phyloP scores from a whole-genome alignment of 2,329 filamentous ascomycete genomes.

The Diplodia corticola region DNA sequence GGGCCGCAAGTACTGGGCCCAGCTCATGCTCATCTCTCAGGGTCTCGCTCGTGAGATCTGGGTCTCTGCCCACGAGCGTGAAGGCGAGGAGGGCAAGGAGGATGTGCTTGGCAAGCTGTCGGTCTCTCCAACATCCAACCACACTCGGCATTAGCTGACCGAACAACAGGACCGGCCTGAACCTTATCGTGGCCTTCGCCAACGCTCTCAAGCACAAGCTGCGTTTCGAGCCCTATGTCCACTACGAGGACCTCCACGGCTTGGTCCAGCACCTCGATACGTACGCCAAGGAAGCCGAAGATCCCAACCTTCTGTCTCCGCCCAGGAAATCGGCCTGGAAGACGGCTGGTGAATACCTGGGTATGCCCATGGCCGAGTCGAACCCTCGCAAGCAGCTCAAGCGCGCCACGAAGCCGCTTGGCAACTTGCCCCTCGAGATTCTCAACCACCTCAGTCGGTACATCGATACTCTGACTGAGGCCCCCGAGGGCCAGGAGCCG shows the following conservation, averaged over 20 bases:
- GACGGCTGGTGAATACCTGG: slow-evolving; percentile 68
- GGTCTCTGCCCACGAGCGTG: slow-evolving; percentile 69
- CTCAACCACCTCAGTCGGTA: slow-evolving; percentile 70
- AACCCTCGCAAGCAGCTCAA: slow-evolving; percentile 80
- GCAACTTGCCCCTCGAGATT: slow-evolving; percentile 82
- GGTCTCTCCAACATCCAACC: slow-evolving; percentile 15
- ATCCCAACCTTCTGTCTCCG: slow-evolving; percentile 40
- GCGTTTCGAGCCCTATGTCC: slow-evolving; percentile 77
- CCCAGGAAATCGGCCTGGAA: slow-evolving; percentile 56
- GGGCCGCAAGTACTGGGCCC: slow-evolving; percentile 64
- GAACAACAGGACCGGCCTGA: slow-evolving; percentile 61
- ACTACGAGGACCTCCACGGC: slow-evolving; percentile 71
- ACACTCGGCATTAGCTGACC: slow-evolving; percentile 12
- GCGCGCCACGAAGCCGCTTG: slow-evolving; percentile 68
- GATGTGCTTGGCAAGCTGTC: slow-evolving; percentile 69
- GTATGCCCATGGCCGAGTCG: slow-evolving; percentile 71
- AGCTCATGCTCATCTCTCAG: slow-evolving; percentile 56
- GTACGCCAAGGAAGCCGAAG: slow-evolving; percentile 64
- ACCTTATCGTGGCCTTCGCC: slow-evolving; percentile 76
- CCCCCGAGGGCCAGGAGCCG: slow-evolving; percentile 40
- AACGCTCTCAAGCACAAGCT: slow-evolving; percentile 78
- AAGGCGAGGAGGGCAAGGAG: slow-evolving; percentile 60
- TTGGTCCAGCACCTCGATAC: slow-evolving; percentile 73
- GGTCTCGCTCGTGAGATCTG: slow-evolving; percentile 72
- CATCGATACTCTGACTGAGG: slow-evolving; percentile 59